Evolutionary conservation across 805 yeast species (phyloP).

Genomic region (Saccharomycopsis sp.): DNA sequence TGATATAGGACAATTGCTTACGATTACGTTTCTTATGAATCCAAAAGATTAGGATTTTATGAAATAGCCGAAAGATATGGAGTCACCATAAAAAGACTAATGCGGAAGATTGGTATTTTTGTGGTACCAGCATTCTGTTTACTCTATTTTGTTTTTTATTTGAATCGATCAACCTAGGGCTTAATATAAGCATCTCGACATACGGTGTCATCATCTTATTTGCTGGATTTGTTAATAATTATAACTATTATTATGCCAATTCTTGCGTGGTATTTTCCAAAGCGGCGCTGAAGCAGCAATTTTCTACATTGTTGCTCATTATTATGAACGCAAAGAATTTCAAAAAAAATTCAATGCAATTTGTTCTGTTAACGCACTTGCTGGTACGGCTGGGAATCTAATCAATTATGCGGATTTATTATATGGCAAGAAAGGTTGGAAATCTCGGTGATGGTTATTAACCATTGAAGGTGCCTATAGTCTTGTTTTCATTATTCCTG

Average conservation of each 20-base stretch:
- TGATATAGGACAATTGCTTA: too few relatives aligned
- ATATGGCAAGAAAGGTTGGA: slow-evolving; percentile 44
- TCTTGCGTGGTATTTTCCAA: slow-evolving; percentile 59
- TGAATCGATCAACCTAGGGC: slow-evolving; percentile 68
- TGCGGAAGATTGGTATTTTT: slow-evolving; percentile 56
- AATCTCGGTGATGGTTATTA: slow-evolving; percentile 43
- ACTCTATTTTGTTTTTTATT: slow-evolving; percentile 58
- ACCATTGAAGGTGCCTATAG: slow-evolving; percentile 41
- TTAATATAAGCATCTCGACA: slow-evolving; percentile 48
- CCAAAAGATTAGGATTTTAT: too few relatives aligned
- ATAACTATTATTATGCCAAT: slow-evolving; percentile 55
- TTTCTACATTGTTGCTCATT: slow-evolving; percentile 55
- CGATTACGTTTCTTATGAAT: too few relatives aligned
- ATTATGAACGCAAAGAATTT: slow-evolving; percentile 55
- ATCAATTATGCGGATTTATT: slow-evolving; percentile 51
- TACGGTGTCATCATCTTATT: slow-evolving; percentile 60
- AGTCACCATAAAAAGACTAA: too few relatives aligned
- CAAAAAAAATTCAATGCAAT: slow-evolving; percentile 45
- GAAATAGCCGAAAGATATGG: too few relatives aligned
- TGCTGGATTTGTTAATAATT: slow-evolving; percentile 52
- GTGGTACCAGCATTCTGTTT: slow-evolving; percentile 66
- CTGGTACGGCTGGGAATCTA: neutral
- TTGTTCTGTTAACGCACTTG: slow-evolving; percentile 23
- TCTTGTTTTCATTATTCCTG: slow-evolving; percentile 48
- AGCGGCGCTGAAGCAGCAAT: slow-evolving; percentile 70